phyloP scores from a whole-genome alignment of 2,329 filamentous ascomycete genomes.

The Xylariaceae sp. region DNA sequence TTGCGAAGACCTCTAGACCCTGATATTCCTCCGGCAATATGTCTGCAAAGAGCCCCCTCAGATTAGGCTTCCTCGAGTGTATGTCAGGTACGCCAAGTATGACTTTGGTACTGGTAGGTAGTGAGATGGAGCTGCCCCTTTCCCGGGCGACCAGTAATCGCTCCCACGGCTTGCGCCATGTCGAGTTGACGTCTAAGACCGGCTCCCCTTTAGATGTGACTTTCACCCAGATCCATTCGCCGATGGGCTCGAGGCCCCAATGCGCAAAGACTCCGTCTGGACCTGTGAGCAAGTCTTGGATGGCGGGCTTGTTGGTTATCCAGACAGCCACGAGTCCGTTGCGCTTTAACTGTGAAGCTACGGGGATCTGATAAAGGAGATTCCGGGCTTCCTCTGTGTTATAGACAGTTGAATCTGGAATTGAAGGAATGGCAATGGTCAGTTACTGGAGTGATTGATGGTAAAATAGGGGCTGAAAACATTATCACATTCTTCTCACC shows the following conservation, averaged over 20 bases:
- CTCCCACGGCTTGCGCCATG: conserved; percentile 74
- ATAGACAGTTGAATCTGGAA: conserved; percentile 35
- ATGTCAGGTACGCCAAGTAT: conserved; percentile 67
- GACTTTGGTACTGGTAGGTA: conserved; percentile 44
- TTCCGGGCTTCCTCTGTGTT: conserved; percentile 42
- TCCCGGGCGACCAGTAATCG: conserved; percentile 58
- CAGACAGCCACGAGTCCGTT: conserved; percentile 64
- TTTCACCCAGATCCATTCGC: conserved; percentile 79
- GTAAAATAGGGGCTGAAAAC: no score
- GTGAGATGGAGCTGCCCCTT: conserved; percentile 30
- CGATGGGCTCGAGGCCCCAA: conserved; percentile 61
- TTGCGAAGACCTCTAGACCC: conserved; percentile 71
- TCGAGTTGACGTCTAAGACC: conserved; percentile 53
- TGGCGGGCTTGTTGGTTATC: conserved; percentile 67
- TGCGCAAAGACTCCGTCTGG: conserved; percentile 58
- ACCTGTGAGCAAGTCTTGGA: conserved; percentile 50
- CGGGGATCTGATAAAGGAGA: conserved; percentile 51
- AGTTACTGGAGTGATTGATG: neutral
- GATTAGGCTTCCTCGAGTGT: conserved; percentile 72
- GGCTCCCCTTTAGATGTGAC: conserved; percentile 61
- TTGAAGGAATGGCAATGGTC: neutral
- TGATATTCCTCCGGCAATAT: conserved; percentile 47
- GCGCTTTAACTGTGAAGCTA: conserved; percentile 48
- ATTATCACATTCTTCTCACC: no score
- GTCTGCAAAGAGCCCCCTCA: conserved; percentile 55